phyloP scores from a whole-genome alignment of 1,284 basidiomycete species.

The Spongiforma sp. region DNA sequence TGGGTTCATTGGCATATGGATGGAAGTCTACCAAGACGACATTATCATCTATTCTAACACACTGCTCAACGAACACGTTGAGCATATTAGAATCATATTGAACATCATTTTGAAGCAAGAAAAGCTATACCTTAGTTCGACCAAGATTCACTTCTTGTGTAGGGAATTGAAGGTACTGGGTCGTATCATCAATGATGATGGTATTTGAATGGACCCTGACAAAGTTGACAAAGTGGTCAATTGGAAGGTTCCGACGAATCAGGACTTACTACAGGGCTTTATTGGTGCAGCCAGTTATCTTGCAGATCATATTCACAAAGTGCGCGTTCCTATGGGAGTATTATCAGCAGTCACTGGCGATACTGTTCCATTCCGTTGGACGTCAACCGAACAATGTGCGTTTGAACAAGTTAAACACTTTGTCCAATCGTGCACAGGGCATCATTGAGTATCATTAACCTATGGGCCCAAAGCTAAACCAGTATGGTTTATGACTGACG shows the following conservation, averaged over 20 bases:
- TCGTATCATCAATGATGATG: constrained; percentile 36
- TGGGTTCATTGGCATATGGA: constrained; percentile 21
- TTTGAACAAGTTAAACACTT: constrained; percentile 43
- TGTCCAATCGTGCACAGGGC: constrained; percentile 15
- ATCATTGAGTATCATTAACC: constrained; percentile 26
- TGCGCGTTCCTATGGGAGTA: constrained; percentile 39
- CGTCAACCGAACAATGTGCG: constrained; percentile 36
- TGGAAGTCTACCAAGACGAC: constrained; percentile 37
- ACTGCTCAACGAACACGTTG: constrained; percentile 37
- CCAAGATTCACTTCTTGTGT: no score
- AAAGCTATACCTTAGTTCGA: constrained; percentile 37
- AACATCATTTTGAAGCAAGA: constrained; percentile 32
- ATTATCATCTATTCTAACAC: constrained; percentile 38
- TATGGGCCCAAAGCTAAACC: not conserved
- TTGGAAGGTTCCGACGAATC: constrained; percentile 40
- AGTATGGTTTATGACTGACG: not conserved
- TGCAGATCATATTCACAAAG: no score
- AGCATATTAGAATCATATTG: constrained; percentile 36
- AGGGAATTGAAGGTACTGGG: constrained; percentile 37
- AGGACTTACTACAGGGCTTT: constrained; percentile 33
- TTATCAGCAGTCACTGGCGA: no score
- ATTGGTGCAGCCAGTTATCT: constrained; percentile 37
- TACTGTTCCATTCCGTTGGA: constrained; percentile 36
- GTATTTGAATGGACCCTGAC: constrained; percentile 43
- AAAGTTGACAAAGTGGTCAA: constrained; percentile 40